phyloP scores from a whole-genome alignment of 352 stramenopile genomes.

The Phytophthora chlamydospora region DNA sequence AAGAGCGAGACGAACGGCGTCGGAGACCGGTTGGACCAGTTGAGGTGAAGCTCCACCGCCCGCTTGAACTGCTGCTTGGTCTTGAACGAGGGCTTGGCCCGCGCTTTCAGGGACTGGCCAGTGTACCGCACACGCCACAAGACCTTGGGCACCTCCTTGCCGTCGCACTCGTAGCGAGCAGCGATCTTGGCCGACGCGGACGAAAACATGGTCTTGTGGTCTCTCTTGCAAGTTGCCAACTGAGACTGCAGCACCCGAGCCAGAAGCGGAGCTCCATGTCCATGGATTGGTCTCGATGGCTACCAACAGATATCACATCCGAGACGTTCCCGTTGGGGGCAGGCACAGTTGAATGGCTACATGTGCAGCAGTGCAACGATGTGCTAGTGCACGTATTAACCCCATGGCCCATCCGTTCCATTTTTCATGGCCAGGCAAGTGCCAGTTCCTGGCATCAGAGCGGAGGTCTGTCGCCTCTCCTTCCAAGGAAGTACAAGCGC shows the following conservation, averaged over 20 bases:
- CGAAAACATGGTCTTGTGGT: slow-evolving; percentile 11
- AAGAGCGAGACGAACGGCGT: slow-evolving; percentile 27
- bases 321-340: not conserved
- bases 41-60: slow-evolving; percentile 17
- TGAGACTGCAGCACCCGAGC: slow-evolving; percentile 10
- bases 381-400: too few species aligned
- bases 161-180: slow-evolving; percentile 20
- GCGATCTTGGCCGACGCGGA: slow-evolving; percentile 5
- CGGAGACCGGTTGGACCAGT: slow-evolving; percentile 21
- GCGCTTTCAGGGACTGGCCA: slow-evolving; percentile 22
- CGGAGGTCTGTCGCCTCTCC: too few species aligned
- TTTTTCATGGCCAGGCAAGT: too few species aligned
- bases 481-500: not conserved
- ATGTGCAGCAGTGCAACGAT: too few species aligned
- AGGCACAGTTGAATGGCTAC: too few species aligned
- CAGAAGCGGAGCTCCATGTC: slow-evolving; percentile 8
- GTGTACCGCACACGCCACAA: slow-evolving; percentile 29
- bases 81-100: slow-evolving; percentile 25
- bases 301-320: slow-evolving; percentile 23
- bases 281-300: not conserved
- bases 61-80: slow-evolving; percentile 27
- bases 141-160: slow-evolving; percentile 14
- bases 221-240: slow-evolving; percentile 17
- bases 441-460: too few species aligned
- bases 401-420: too few species aligned